Evolutionary conservation across 192 early-diverging fungal species (phyloP), one percentile per base, ranked within the genome.

Genomic region (Backusella westeae): DNA sequence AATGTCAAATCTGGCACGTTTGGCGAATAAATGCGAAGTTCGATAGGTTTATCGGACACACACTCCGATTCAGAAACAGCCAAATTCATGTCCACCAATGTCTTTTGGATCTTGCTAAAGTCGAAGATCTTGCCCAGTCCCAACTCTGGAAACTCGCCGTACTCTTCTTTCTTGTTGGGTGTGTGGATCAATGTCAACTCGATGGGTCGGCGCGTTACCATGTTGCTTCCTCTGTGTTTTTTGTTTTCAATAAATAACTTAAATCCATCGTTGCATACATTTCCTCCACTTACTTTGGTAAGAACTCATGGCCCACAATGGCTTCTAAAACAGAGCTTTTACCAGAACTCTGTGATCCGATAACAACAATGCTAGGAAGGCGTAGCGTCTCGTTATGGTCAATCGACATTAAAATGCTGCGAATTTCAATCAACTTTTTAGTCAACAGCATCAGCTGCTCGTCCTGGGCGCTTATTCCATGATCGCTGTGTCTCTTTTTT

Each of bases 41-140:
- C 94, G 49, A 96, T 93, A 8, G 94, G 93, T 77, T 91, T 91
- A 75, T 91, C 86, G 1, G 94, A 95, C 36, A 95, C 92, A 75
- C 96, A 98, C 78, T 99, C 96, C 4, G 89, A 83, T 39, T 98
- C 97, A 6, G 96, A 87, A 34, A 98, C 97, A 23, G 97, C 94
- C 83, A 97, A 85, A 84, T 99, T 99, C 72, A 99, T 86, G 74
- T 99, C 97, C 39, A 91, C 91, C 52, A 99, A 86, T 7, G 97
- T 99, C 79, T 93, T 92, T 83, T 97, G 96, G 75, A 99, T 91
- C 39, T 95, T 91, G 63, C 81, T 81, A 79, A 98, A 99, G 73
- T 97, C 96, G 38, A 89, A 85, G 23, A 99, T 91, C 75, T 96
- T 96, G 23, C 95, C 96, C 14, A 97, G 83, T 7, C 93, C 93